Percentiles rank a stretch among this genome's conserved stretches.
Conservation (phyloP, 2,329 filamentous ascomycete species). For the Epichloe sylvatica region DNA sequence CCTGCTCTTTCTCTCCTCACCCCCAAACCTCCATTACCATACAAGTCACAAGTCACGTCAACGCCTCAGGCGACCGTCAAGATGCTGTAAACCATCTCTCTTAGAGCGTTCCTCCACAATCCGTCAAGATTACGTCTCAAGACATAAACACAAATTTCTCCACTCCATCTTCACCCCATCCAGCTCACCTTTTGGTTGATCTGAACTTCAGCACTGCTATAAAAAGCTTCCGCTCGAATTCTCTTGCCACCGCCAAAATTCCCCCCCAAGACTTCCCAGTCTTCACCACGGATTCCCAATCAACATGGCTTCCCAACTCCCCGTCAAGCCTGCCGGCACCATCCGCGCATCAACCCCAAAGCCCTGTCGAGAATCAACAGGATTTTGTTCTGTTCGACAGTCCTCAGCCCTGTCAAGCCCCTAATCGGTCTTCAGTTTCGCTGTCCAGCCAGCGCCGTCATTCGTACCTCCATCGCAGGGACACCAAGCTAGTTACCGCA, state of each 20-base stretch:
- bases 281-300: constrained; percentile 72
- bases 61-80: constrained; percentile 31
- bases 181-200: constrained; percentile 45
- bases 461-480: constrained; percentile 33
- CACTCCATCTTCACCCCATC: constrained; percentile 30
- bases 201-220: constrained; percentile 55
- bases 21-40: constrained; percentile 21
- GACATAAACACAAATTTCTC: constrained; percentile 25
- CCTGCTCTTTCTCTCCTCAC: constrained; percentile 16
- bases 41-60: constrained; percentile 14
- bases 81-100: constrained; percentile 44
- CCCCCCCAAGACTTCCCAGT: constrained; percentile 52
- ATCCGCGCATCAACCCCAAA: constrained; percentile 42
- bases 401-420: constrained; percentile 25
- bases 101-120: constrained; percentile 22
- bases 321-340: constrained; percentile 48
- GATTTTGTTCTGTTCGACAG: constrained; percentile 70
- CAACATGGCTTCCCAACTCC: constrained; percentile 69
- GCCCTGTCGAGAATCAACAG: constrained; percentile 40
- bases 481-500: constrained; percentile 20
- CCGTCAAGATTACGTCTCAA: constrained; percentile 41
- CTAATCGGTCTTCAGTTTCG: constrained; percentile 24
- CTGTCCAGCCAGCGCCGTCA: constrained; percentile 30
- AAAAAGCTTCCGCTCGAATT: constrained; percentile 43
- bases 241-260: constrained; percentile 42